These are phyloP conservation scores for Schoenoplectus triqueter DNA, from an alignment of 202 grass and related monocot genomes.

Conservation along the genomic window DNA sequence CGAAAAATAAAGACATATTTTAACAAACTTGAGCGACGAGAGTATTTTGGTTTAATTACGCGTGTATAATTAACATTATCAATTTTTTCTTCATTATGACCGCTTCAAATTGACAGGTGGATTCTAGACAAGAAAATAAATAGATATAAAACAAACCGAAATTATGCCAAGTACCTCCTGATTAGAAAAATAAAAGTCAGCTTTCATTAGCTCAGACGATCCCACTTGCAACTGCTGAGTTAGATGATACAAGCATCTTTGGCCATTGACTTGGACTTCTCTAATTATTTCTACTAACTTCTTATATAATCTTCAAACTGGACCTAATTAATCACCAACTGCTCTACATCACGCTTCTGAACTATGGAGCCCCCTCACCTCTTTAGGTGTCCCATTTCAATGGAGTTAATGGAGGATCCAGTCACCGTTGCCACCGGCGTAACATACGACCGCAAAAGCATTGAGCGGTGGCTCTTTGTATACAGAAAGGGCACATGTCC, in stretches of 20 bases:
- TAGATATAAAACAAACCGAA: neutral
- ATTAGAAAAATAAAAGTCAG: slow-evolving; percentile 30
- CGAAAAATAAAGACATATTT: neutral
- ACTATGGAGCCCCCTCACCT: slow-evolving; percentile 58
- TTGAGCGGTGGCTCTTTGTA: slow-evolving; percentile 72
- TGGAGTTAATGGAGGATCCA: slow-evolving; percentile 92
- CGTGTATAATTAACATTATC: neutral
- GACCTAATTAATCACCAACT: slow-evolving; percentile 34
- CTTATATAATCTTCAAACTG: slow-evolving; percentile 33
- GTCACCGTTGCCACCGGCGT: slow-evolving; percentile 80
- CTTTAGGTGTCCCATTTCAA: slow-evolving; percentile 83
- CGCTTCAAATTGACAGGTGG: neutral
- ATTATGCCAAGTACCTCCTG: slow-evolving; percentile 4
- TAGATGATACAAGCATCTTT: slow-evolving; percentile 37
- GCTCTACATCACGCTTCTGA: neutral
- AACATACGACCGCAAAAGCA: slow-evolving; percentile 82
- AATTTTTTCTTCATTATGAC: neutral
- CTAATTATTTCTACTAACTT: slow-evolving; percentile 28
- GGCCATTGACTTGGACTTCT: slow-evolving; percentile 49
- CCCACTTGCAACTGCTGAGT: slow-evolving; percentile 15
- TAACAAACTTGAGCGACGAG: neutral
- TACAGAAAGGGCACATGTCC: slow-evolving; percentile 75
- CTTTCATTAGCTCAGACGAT: slow-evolving; percentile 35
- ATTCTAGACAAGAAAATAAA: slow-evolving; percentile 2
- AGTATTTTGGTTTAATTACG: neutral